phyloP scores from a whole-genome alignment of 345 rosid species.

The Garcia nutans region DNA sequence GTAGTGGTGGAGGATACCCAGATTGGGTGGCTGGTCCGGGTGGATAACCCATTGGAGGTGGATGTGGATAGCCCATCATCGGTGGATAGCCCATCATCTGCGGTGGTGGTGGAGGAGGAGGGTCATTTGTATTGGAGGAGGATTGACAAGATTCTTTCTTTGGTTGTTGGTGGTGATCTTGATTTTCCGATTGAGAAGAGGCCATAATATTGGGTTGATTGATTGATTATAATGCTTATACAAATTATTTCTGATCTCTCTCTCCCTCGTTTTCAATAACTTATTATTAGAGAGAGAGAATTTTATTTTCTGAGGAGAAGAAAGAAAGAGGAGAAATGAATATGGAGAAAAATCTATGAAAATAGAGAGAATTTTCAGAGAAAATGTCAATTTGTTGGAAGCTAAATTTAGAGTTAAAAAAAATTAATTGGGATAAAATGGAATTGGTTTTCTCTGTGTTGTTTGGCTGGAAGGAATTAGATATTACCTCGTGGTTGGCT shows the following conservation, averaged over 20 bases:
- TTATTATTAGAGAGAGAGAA: neutral
- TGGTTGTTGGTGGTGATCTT: constrained; percentile 3
- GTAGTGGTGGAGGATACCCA: constrained; percentile 14
- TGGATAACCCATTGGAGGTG: constrained; percentile 29
- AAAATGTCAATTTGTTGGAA: too few species aligned
- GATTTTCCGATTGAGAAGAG: constrained; percentile 15
- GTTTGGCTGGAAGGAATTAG: too few species aligned
- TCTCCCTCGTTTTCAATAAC: neutral
- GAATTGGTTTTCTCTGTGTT: too few species aligned
- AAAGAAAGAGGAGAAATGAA: too few species aligned
- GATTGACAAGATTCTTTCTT: neutral
- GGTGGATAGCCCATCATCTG: constrained; percentile 23
- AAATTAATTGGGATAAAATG: too few species aligned
- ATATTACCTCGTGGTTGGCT: too few species aligned
- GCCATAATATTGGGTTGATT: constrained; percentile 17
- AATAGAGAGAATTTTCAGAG: too few species aligned
- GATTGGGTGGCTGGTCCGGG: neutral
- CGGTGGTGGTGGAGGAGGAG: neutral
- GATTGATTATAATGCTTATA: neutral
- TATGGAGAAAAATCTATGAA: too few species aligned
- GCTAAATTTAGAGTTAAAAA: too few species aligned
- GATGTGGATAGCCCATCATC: constrained; percentile 16
- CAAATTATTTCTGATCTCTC: neutral
- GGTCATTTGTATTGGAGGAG: constrained; percentile 1
- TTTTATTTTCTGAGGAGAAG: neutral